phyloP scores from a whole-genome alignment of 1,139 yeast species.

The Suhomyces maxii region DNA sequence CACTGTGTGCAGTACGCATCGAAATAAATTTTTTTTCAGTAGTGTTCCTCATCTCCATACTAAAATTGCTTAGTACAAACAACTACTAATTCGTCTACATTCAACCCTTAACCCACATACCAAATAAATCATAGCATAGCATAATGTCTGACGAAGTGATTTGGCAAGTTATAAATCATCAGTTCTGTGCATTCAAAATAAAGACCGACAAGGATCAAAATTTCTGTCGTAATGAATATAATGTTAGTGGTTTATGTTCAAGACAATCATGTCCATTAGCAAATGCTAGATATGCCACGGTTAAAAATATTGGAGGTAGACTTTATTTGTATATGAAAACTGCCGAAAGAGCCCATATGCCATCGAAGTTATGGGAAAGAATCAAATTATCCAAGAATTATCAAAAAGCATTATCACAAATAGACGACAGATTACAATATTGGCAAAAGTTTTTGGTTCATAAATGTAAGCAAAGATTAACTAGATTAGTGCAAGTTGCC shows the following conservation, averaged over 20 bases:
- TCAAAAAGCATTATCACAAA: constrained; percentile 80
- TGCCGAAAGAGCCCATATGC: constrained; percentile 95
- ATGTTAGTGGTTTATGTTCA: constrained; percentile 86
- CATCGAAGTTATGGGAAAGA: constrained; percentile 92
- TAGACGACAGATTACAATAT: constrained; percentile 81
- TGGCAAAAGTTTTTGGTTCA: constrained; percentile 93
- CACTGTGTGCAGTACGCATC: constrained; percentile 6
- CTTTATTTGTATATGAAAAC: constrained; percentile 93
- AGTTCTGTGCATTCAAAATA: constrained; percentile 85
- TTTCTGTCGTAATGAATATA: constrained; percentile 85
- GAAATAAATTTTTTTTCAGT: constrained; percentile 4
- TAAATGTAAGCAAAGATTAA: constrained; percentile 93
- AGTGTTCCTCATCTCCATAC: constrained; percentile 1
- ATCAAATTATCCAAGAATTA: constrained; percentile 86
- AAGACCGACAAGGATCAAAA: constrained; percentile 78
- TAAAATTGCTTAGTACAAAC: neutral
- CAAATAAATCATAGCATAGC: constrained; percentile 2
- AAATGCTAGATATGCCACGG: constrained; percentile 93
- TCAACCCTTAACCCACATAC: neutral
- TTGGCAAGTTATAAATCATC: constrained; percentile 90
- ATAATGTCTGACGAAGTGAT: constrained; percentile 62
- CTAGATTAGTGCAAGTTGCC: constrained; percentile 92
- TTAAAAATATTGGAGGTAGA: constrained; percentile 83
- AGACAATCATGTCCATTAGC: constrained; percentile 96
- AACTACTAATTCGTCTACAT: no score